Base-by-base conservation (phyloP, 2,329 filamentous ascomycete species). In the Claviceps purpurea region DNA sequence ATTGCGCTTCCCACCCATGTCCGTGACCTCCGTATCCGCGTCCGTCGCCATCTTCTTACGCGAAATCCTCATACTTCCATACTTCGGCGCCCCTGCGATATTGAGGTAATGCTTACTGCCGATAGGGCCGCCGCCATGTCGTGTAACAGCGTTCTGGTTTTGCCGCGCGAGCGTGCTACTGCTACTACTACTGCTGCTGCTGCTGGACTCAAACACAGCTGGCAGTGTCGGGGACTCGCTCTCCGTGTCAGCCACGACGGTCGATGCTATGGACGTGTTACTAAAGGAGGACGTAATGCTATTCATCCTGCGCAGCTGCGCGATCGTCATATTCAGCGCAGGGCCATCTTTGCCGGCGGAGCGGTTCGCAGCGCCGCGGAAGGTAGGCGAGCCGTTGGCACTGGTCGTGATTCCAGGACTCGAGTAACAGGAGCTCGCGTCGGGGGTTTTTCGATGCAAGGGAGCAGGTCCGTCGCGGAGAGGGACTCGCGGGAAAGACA, bases 301-400 rank as follows among this genome's bases (percentile, higher is more conserved):
- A 65, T 81, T 79, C 76, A 79, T 80, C 49, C 76, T 69, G 10
- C 77, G 71, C 52, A 81, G 71, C 61, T 78, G 72, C 18, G 70
- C 70, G 34, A 79, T 72, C 2, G 74, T 69, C 54, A 62, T 65
- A n/a, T 70, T 64, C 13, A 75, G 60, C 6, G 60, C 52, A 14
- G 58, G 55, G 1, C 52, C 60, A 48, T 57, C 49, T 30, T 52
- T 56, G 46, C 55, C 26, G 24, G 5, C 6, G 14, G 50, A 54
- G 4, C 56, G 56, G 5, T 59, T 54, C 3, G 56, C 52, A 1
- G 58, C 52, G 5, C 58, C 57, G 7, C 58, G 57, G 3, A n/a
- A 37, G 11, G 52, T 46, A 1, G 62, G 63, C 1, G 62, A 62
- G 37, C 62, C 56, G 16, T 59, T 54, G 55, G 60, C 14, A 57